Conservation (phyloP, 1,284 basidiomycete genomes). For the Erythrobasidium hasegawianum region DNA sequence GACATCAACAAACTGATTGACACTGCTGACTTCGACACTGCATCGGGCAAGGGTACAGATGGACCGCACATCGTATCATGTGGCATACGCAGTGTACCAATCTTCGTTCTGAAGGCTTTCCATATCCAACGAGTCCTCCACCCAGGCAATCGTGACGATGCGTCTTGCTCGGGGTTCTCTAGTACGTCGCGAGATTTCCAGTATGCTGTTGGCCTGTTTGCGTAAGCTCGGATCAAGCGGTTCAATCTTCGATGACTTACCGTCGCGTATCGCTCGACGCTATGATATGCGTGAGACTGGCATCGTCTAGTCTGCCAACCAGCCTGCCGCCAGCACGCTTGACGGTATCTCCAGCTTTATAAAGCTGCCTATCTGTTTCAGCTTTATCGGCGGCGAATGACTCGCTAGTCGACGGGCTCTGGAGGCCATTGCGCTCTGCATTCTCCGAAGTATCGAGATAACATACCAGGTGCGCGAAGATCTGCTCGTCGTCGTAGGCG, state of each 20-base stretch:
- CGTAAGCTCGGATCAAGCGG: conserved; percentile 24
- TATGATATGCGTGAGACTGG: conserved; percentile 77
- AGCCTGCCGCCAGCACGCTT: conserved; percentile 66
- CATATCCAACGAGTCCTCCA: conserved; percentile 36
- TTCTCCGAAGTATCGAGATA: conserved; percentile 78
- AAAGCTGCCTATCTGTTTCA: conserved; percentile 55
- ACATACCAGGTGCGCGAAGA: conserved; percentile 56
- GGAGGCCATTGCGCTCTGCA: conserved; percentile 62
- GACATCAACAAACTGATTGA: too few relatives aligned
- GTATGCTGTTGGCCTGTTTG: not conserved
- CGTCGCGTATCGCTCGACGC: conserved; percentile 55
- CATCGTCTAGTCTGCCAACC: conserved; percentile 60
- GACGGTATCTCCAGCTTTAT: conserved; percentile 57
- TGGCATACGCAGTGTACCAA: conserved; percentile 26
- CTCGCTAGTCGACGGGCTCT: conserved; percentile 6
- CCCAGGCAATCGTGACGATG: conserved; percentile 39
- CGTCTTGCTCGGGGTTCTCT: conserved; percentile 39
- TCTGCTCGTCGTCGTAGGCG: conserved; percentile 24
- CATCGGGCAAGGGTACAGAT: too few relatives aligned
- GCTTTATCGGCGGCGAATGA: not conserved
- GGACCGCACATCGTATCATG: not conserved
- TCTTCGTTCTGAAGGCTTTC: conserved; percentile 25
- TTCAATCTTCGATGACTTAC: conserved; percentile 17
- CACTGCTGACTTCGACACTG: too few relatives aligned
- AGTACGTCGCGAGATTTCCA: not conserved